Base-by-base conservation (phyloP, 2,329 filamentous ascomycete genomes). In the Colletotrichum cereale region DNA sequence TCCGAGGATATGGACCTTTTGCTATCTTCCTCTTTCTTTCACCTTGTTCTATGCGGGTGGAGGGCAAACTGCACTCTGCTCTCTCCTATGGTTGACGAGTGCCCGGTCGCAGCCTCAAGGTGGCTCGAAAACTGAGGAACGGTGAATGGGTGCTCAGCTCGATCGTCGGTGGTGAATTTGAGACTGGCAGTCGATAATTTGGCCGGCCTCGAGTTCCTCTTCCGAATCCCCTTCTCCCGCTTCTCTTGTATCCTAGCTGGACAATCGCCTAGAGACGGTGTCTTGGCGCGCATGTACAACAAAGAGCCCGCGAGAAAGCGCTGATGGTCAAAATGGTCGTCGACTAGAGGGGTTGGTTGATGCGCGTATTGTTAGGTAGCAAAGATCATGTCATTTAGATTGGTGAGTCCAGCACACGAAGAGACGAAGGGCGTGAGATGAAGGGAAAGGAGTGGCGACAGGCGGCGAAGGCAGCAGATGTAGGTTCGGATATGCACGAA, bases 311-410 rank as follows among this genome's bases (percentile, higher is more conserved):
- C 77, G 75, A 74, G 78, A 76, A 76, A 71, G 76, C 75, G 75
- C 79, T 77, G 75, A 72, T 75, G 74, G 67, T 74, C 70, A 76
- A 67, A 69, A 69, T 72, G 74, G 74, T 73, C 8, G 77, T 79
- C 78, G 76, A 82, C 81, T 83, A 81, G 80, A 60, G 79, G 82
- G 74, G 61, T 73, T 70, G 64, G 71, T 69, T 74, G 66, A 40
- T 74, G 75, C 76, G 74, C 77, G 77, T 80, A 75, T 79, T 74
- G 78, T 78, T 75, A 78, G 75, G 78, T 78, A 83, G 83, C 83
- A 83, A 83, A 76, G 77, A 80, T 77, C 79, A 79, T 81, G 79
- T 80, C 78, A 80, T 76, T 81, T 82, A 82, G 80, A 83, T 83
- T 83, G 81, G 78, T 71, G 74, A 74, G 77, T 78, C 83, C 82